A percentile compares a stretch with the other conserved stretches of the same genome.
Evolutionary conservation across 768 basidiomycete genomes (phyloP).

Genomic region (Cystobasidium tubakii): DNA sequence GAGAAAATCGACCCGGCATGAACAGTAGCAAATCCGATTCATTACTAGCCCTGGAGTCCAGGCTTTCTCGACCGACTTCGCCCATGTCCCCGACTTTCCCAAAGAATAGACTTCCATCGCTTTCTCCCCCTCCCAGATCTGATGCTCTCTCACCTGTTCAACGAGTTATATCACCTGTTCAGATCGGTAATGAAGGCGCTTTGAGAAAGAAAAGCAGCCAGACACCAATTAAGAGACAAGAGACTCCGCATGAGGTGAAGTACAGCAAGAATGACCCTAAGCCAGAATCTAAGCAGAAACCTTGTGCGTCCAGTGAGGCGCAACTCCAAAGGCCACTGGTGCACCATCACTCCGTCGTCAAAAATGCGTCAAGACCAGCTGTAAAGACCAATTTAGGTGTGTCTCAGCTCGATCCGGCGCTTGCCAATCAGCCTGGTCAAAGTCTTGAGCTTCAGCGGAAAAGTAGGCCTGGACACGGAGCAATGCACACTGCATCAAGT

Average conservation of each 20-base stretch:
- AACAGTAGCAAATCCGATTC: slow-evolving; percentile 7
- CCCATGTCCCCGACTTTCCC: not conserved
- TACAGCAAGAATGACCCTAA: not conserved
- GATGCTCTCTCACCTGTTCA: slow-evolving; percentile 15
- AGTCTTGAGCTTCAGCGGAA: too few relatives aligned
- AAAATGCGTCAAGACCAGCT: too few relatives aligned
- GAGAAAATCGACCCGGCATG: not conserved
- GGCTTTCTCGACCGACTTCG: slow-evolving; percentile 13
- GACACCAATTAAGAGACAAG: not conserved
- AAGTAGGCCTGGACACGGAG: too few relatives aligned
- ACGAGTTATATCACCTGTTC: slow-evolving; percentile 28
- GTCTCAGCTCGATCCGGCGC: too few relatives aligned
- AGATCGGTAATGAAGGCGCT: slow-evolving; percentile 25
- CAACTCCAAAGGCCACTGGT: too few relatives aligned
- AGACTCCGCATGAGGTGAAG: not conserved
- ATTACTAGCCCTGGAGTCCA: slow-evolving; percentile 13
- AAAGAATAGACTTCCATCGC: not conserved
- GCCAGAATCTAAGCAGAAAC: not conserved
- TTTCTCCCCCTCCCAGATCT: slow-evolving; percentile 11
- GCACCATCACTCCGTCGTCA: too few relatives aligned
- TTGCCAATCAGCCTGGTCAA: too few relatives aligned
- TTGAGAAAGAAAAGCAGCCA: slow-evolving; percentile 32
- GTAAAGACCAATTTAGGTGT: too few relatives aligned
- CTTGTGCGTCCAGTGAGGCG: too few relatives aligned
- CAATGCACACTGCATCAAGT: too few relatives aligned